These are phyloP conservation scores for Phyllosticta capitalensis DNA, from an alignment of 2,329 filamentous ascomycete species.

Conservation along the genomic window DNA sequence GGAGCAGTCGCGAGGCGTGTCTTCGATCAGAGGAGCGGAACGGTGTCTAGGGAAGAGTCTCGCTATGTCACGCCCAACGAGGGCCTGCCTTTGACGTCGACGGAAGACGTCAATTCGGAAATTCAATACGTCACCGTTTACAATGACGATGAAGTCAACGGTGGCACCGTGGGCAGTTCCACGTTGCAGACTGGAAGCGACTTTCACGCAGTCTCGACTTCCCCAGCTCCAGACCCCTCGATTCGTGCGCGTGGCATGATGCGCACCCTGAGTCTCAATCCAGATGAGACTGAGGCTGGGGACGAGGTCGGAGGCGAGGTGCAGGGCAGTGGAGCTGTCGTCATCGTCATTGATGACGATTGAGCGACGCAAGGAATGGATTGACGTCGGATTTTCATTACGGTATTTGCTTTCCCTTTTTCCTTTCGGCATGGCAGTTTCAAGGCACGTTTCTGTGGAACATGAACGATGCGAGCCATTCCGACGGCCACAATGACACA, in stretches of 20 bases:
- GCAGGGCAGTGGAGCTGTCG: neutral
- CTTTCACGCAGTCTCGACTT: neutral
- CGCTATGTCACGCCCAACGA: no score
- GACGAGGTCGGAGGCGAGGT: neutral
- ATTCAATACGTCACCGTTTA: no score
- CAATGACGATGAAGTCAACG: no score
- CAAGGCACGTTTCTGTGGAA: neutral
- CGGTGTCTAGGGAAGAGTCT: no score
- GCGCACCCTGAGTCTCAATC: neutral
- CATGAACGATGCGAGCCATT: neutral
- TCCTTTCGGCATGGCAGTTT: neutral
- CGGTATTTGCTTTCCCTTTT: neutral
- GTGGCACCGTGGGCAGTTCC: no score
- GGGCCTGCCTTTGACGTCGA: no score
- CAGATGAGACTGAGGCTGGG: no score
- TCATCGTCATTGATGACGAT: neutral
- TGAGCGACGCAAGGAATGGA: neutral
- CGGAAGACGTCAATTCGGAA: no score
- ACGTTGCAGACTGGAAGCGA: no score
- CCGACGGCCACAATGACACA: neutral
- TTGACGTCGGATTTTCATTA: neutral
- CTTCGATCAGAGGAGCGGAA: no score
- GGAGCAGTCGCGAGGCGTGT: no score
- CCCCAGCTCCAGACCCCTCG: neutral
- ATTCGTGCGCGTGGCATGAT: neutral